Conservation (phyloP, 176 grass and related monocot species). For the Metroxylon sagu region DNA sequence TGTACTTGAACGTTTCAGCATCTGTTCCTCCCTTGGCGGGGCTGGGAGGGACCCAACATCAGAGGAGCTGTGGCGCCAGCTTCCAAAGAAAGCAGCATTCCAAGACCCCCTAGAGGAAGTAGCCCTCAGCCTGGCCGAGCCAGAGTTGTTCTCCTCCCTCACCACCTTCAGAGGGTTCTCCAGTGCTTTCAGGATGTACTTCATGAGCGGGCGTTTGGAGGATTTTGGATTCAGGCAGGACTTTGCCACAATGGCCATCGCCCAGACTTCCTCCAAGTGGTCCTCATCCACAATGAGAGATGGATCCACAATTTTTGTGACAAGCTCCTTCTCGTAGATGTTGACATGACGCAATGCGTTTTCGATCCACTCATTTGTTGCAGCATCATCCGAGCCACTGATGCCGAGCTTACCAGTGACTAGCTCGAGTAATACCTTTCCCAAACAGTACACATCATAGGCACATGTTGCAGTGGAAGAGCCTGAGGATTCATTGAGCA, state of each 20-base stretch:
- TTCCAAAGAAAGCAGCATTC: slow-evolving; percentile 85
- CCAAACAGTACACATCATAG: slow-evolving; percentile 83
- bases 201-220: slow-evolving; percentile 58
- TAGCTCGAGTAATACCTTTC: slow-evolving; percentile 86
- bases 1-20: slow-evolving; percentile 58
- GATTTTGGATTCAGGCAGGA: slow-evolving; percentile 91
- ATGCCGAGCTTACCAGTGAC: slow-evolving; percentile 78
- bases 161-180: slow-evolving; percentile 94
- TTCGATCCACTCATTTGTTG: slow-evolving; percentile 64
- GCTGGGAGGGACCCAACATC: slow-evolving; percentile 30
- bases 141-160: slow-evolving; percentile 64
- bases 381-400: slow-evolving; percentile 50
- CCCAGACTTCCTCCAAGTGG: slow-evolving; percentile 97
- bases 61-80: slow-evolving; percentile 74
- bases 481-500: slow-evolving; percentile 34
- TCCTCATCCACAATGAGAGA: slow-evolving; percentile 92
- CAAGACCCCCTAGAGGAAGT: slow-evolving; percentile 91
- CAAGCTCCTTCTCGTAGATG: slow-evolving; percentile 84
- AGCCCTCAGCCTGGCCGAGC: slow-evolving; percentile 70
- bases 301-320: slow-evolving; percentile 89
- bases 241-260: slow-evolving; percentile 89
- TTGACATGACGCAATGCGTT: slow-evolving; percentile 54
- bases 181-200: slow-evolving; percentile 82
- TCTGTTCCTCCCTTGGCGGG: slow-evolving; percentile 49
- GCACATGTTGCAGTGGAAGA: slow-evolving; percentile 49